These are phyloP conservation scores for Globisporangium cystogenes DNA, from an alignment of 352 stramenopile species.

Conservation along the genomic window DNA sequence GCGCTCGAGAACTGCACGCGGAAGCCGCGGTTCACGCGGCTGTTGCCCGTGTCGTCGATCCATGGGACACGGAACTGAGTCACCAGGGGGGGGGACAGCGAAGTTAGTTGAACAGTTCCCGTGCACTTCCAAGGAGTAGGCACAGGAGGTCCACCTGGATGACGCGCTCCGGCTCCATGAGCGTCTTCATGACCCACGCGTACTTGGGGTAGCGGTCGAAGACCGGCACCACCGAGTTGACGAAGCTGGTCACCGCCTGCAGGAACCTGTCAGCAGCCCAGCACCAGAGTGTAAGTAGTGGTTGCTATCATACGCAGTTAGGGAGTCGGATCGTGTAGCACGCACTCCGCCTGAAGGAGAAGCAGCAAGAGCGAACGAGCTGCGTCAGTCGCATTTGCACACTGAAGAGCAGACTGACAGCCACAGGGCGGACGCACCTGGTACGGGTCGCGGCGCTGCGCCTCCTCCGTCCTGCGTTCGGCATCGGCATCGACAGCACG, in stretches of 20 bases:
- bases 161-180: conserved; percentile 95
- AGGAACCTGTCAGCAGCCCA: conserved; percentile 38
- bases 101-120: neutral
- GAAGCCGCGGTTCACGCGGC: conserved; percentile 95
- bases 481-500: neutral
- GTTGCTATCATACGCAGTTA: neutral
- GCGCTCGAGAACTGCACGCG: conserved; percentile 95
- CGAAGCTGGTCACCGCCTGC: conserved; percentile 70
- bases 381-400: neutral
- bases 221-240: conserved; percentile 80
- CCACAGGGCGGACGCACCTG: conserved; percentile 18
- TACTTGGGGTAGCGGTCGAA: conserved; percentile 89
- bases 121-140: neutral
- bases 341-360: conserved; percentile 6
- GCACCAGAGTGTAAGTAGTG: too few species aligned
- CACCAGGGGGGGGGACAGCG: neutral
- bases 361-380: neutral
- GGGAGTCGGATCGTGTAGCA: neutral
- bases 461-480: conserved; percentile 52
- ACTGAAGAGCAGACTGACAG: too few species aligned
- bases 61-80: conserved; percentile 94
- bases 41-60: conserved; percentile 95
- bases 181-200: conserved; percentile 88
- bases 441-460: conserved; percentile 69
- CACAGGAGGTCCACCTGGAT: conserved; percentile 33